Conservation (phyloP, 805 yeast genomes). For the Hanseniaspora lachancei region DNA sequence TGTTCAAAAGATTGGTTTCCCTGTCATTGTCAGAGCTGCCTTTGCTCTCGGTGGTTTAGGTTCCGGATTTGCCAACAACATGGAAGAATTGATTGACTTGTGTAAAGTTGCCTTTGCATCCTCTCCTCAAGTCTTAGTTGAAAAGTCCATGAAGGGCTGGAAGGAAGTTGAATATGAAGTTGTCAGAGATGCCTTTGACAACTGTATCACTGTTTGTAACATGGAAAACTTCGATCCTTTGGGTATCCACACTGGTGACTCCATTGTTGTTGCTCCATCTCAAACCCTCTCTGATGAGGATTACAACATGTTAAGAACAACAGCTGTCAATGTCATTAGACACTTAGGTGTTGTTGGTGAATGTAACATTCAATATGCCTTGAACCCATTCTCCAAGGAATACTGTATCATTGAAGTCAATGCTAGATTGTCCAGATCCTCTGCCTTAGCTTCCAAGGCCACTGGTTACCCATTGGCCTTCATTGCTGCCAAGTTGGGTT, state of each 20-base stretch:
- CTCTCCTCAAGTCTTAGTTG: slow-evolving; percentile 91
- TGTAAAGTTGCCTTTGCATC: slow-evolving; percentile 79
- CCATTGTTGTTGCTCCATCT: slow-evolving; percentile 97
- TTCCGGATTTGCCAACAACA: slow-evolving; percentile 86
- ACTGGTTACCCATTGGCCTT: slow-evolving; percentile 98
- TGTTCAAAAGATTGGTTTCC: slow-evolving; percentile 79
- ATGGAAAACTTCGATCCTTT: slow-evolving; percentile 98
- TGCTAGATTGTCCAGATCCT: slow-evolving; percentile 91
- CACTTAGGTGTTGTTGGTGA: slow-evolving; percentile 98
- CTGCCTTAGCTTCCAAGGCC: slow-evolving; percentile 96
- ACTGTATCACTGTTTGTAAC: slow-evolving; percentile 97
- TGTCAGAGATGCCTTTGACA: slow-evolving; percentile 88
- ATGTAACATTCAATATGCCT: slow-evolving; percentile 94
- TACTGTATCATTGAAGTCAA: slow-evolving; percentile 95
- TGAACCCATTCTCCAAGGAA: slow-evolving; percentile 90
- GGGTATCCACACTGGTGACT: slow-evolving; percentile 97
- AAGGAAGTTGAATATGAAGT: slow-evolving; percentile 98
- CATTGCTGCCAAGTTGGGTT: slow-evolving; percentile 94
- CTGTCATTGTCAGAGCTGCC: slow-evolving; percentile 94
- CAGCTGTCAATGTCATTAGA: slow-evolving; percentile 94
- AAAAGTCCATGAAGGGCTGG: slow-evolving; percentile 97
- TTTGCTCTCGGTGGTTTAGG: slow-evolving; percentile 96
- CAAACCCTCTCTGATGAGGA: slow-evolving; percentile 95
- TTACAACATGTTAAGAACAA: slow-evolving; percentile 92
- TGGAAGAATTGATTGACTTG: slow-evolving; percentile 69